Evolutionary conservation across 116 monocot species (phyloP).

Genomic region (Phalaenopsis hybrid): DNA sequence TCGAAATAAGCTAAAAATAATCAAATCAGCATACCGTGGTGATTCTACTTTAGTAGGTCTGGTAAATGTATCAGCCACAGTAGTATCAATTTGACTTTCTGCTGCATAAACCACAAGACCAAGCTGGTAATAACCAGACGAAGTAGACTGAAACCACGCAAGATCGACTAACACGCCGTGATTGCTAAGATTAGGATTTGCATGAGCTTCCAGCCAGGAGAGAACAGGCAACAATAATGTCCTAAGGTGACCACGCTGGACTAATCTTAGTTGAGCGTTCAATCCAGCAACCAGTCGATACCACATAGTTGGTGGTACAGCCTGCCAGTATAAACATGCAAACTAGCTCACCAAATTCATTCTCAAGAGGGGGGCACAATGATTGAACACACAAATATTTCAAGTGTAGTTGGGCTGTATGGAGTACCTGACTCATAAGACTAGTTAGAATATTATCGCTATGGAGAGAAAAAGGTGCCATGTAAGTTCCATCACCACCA

Average conservation of each 20-base stretch:
- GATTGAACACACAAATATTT: neutral
- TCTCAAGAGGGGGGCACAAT: neutral
- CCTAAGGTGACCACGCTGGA: constrained; percentile 62
- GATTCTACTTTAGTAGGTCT: constrained; percentile 27
- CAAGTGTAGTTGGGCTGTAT: neutral
- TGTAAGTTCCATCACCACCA: constrained; percentile 94
- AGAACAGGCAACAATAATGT: constrained; percentile 56
- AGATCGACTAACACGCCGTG: constrained; percentile 67
- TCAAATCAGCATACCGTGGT: constrained; percentile 17
- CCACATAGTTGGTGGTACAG: constrained; percentile 91
- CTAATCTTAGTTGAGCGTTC: constrained; percentile 84
- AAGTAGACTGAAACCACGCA: constrained; percentile 88
- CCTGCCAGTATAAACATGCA: constrained; percentile 30
- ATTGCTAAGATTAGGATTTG: constrained; percentile 55
- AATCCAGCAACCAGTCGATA: constrained; percentile 93
- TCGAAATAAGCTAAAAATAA: constrained; percentile 4
- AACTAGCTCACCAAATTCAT: neutral
- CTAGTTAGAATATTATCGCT: constrained; percentile 97
- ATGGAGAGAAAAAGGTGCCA: constrained; percentile 88
- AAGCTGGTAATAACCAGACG: constrained; percentile 80
- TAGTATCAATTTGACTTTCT: constrained; percentile 24
- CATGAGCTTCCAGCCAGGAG: constrained; percentile 81
- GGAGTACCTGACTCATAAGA: constrained; percentile 90
- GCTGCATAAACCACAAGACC: constrained; percentile 74
- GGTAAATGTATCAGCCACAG: constrained; percentile 27